Base-by-base conservation (phyloP, 2,329 filamentous ascomycete genomes). In the Alternaria consortialis region DNA sequence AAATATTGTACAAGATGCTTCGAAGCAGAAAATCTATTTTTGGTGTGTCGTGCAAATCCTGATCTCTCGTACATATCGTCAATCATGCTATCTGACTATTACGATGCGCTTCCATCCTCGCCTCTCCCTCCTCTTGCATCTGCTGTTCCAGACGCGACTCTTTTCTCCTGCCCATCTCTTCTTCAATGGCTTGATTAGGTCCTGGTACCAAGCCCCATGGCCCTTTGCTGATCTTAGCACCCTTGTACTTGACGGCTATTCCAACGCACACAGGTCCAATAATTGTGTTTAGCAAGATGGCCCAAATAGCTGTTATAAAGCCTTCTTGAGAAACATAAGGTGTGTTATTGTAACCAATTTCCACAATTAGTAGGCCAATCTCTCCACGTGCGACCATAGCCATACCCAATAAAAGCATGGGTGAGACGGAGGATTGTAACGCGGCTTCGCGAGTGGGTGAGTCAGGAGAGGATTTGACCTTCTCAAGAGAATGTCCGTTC, bases 371-470 rank as follows among this genome's bases (percentile, higher is more conserved):
- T 9, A 74, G 59, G 15, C 72, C 70, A 31, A 76, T 75, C 23
- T 76, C 71, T 23, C 70, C 72, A 31, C 71, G 65, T 29, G 71
- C 70, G 7, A 76, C 68, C 72, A 67, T 62, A 7, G 72, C 69
- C 55, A 67, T 68, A 7, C 71, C 70, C 6, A 75, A 65, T 3
- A 75, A 47, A 5, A 65, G 34, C 13, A 52, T 48, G 11, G 57
- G 57, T 27, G 60, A 62, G 7, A 63, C 29, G 13, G 60, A 53
- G 27, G 39, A 50, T 7, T 58, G 60, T 23, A 62, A 36, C 17
- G 58, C 58, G 1, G 60, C 57, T 43, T 43, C 54, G 12, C 57
- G 51, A n/a, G 62, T 51, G 1, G 52, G 42, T 12, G 56, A 62
- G 39, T 60, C 13, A 12, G 53, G 54, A 5, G 54, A 65, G 5